Evolutionary conservation across 345 rosid species (phyloP).

Genomic region (Gossypium bickii): DNA sequence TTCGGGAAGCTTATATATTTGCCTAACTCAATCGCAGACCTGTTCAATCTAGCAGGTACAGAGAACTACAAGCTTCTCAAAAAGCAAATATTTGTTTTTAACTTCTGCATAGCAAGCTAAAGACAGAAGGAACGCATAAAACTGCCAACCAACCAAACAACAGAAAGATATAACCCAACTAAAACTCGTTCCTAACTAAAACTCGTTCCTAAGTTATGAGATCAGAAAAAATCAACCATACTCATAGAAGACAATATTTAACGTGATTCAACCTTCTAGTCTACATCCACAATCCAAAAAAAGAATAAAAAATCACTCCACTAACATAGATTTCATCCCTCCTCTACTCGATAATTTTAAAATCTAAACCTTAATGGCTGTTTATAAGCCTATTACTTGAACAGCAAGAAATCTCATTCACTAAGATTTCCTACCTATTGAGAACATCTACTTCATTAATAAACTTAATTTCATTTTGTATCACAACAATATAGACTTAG

Average conservation of each 20-base stretch:
- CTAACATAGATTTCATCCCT: too few species aligned
- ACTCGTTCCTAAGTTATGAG: not conserved
- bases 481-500: not conserved
- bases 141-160: not conserved
- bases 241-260: too few species aligned
- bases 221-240: too few species aligned
- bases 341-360: too few species aligned
- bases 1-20: slow-evolving; percentile 64
- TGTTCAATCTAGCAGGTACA: slow-evolving; percentile 71
- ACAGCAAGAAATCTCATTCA: too few species aligned
- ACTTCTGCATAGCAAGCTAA: slow-evolving; percentile 3
- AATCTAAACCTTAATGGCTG: too few species aligned
- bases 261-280: too few species aligned
- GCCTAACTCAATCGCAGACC: slow-evolving; percentile 64
- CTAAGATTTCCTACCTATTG: too few species aligned
- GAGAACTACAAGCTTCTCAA: slow-evolving; percentile 2
- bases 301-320: too few species aligned
- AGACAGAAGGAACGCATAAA: not conserved
- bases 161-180: not conserved
- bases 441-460: too few species aligned
- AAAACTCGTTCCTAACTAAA: slow-evolving; percentile 1
- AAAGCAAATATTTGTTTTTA: not conserved
- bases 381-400: too few species aligned
- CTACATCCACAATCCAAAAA: too few species aligned
- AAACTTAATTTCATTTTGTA: not conserved